phyloP scores from a whole-genome alignment of 768 basidiomycete species.

The Saitozyma sp. region DNA sequence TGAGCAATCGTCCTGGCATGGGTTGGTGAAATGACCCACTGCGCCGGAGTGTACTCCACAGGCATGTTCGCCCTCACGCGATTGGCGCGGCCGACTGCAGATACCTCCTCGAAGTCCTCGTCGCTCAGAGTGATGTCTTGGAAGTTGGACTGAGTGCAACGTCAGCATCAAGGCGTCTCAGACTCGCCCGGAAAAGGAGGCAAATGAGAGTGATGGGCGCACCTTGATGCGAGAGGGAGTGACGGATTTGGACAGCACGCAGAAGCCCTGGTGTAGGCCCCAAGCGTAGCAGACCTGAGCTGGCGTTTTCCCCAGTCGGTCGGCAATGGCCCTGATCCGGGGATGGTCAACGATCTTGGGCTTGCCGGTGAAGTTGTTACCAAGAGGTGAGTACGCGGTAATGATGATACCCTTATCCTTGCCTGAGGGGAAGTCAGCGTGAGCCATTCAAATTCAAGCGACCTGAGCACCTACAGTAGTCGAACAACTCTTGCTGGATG shows the following conservation, averaged over 20 bases:
- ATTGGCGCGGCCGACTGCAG: too few relatives aligned
- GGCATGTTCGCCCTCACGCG: too few relatives aligned
- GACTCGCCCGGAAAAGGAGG: too few relatives aligned
- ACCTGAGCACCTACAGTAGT: conserved; percentile 52
- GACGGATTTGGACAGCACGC: conserved; percentile 84
- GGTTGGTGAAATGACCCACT: too few relatives aligned
- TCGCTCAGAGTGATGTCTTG: too few relatives aligned
- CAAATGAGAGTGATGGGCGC: too few relatives aligned
- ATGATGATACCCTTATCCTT: conserved; percentile 44
- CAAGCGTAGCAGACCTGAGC: conserved; percentile 83
- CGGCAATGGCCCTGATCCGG: conserved; percentile 64
- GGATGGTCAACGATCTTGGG: conserved; percentile 70
- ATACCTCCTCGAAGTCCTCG: too few relatives aligned
- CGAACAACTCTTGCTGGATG: conserved; percentile 61
- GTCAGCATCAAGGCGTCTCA: too few relatives aligned
- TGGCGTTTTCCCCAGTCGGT: conserved; percentile 64
- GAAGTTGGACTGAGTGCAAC: too few relatives aligned
- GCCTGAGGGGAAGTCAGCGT: conserved; percentile 3
- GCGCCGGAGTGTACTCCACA: too few relatives aligned
- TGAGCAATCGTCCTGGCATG: too few relatives aligned
- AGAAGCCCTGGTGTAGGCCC: conserved; percentile 71
- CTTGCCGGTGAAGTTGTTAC: conserved; percentile 40
- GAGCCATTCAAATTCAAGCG: neutral
- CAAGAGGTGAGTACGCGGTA: conserved; percentile 41
- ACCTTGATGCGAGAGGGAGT: conserved; percentile 55